A percentile compares a stretch with the other conserved stretches of the same genome.
Evolutionary conservation across 495 filamentous ascomycete species (phyloP).

Genomic region (Talaromyces adpressus): DNA sequence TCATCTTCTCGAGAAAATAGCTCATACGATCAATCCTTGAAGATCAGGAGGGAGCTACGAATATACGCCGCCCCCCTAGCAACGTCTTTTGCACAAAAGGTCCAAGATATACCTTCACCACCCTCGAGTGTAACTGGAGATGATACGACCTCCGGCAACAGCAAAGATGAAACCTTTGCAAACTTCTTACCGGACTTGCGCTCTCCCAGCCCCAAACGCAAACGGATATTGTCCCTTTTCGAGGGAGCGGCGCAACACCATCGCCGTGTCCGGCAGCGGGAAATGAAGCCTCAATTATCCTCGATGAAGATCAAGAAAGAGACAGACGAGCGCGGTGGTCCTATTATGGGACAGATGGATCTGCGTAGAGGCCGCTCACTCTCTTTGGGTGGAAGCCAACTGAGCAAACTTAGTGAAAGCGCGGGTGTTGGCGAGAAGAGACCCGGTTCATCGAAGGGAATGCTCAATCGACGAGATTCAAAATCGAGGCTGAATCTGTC

Average conservation of each 20-base stretch:
- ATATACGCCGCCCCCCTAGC: conserved; percentile 37
- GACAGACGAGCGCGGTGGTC: conserved; percentile 28
- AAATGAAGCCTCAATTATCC: conserved; percentile 30
- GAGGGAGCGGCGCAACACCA: conserved; percentile 53
- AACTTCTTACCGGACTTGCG: conserved; percentile 36
- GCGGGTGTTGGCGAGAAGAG: conserved; percentile 9
- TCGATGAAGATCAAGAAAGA: conserved; percentile 32
- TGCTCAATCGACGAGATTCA: conserved; percentile 15
- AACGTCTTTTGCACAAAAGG: conserved; percentile 23
- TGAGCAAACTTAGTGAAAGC: conserved; percentile 16
- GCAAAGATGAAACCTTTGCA: conserved; percentile 18
- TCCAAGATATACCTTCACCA: conserved; percentile 27
- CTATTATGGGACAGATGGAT: conserved; percentile 24
- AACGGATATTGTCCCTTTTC: conserved; percentile 48
- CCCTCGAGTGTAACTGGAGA: conserved; percentile 18
- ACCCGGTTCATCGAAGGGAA: conserved; percentile 14
- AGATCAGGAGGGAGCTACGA: conserved; percentile 22
- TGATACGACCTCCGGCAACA: not conserved
- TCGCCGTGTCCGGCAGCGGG: conserved; percentile 44
- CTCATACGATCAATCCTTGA: not conserved
- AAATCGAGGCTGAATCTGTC: conserved; percentile 13
- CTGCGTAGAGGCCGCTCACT: conserved; percentile 30
- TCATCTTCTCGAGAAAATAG: conserved; percentile 25
- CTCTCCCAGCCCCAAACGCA: conserved; percentile 46
- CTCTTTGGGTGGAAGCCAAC: conserved; percentile 29